phyloP scores from a whole-genome alignment of 805 yeast genomes.

The Spathaspora gorwiae region DNA sequence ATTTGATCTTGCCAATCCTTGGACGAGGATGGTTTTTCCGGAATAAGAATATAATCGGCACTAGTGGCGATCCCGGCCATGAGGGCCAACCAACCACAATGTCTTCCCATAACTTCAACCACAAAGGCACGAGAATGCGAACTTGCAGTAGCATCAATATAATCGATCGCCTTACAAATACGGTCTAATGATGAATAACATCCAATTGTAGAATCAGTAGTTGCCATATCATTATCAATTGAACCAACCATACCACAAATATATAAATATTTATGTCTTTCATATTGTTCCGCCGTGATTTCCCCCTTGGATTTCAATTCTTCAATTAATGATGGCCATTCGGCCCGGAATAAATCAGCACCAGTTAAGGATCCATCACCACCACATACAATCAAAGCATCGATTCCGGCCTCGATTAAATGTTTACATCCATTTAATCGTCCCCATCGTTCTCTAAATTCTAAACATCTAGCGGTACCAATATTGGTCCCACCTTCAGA shows the following conservation, averaged over 20 bases:
- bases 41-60: conserved; percentile 91
- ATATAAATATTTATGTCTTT: conserved; percentile 65
- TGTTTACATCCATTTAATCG: conserved; percentile 79
- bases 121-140: conserved; percentile 98
- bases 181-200: conserved; percentile 91
- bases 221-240: conserved; percentile 96
- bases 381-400: conserved; percentile 93
- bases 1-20: conserved; percentile 78
- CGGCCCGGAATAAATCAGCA: conserved; percentile 88
- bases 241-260: conserved; percentile 96
- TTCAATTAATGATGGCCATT: conserved; percentile 85
- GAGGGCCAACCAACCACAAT: conserved; percentile 97
- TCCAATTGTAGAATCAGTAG: conserved; percentile 95
- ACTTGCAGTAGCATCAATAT: conserved; percentile 94
- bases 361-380: conserved; percentile 99
- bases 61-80: conserved; percentile 97
- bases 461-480: conserved; percentile 92
- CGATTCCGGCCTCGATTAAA: conserved; percentile 82
- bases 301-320: conserved; percentile 59
- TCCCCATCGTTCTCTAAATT: conserved; percentile 81
- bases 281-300: conserved; percentile 55
- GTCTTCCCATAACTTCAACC: conserved; percentile 98
- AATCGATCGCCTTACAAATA: conserved; percentile 90
- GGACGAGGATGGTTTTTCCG: conserved; percentile 83
- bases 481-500: conserved; percentile 92